phyloP scores from a whole-genome alignment of 192 early-diverging fungal species.

The Martensiomyces pterosporus region DNA sequence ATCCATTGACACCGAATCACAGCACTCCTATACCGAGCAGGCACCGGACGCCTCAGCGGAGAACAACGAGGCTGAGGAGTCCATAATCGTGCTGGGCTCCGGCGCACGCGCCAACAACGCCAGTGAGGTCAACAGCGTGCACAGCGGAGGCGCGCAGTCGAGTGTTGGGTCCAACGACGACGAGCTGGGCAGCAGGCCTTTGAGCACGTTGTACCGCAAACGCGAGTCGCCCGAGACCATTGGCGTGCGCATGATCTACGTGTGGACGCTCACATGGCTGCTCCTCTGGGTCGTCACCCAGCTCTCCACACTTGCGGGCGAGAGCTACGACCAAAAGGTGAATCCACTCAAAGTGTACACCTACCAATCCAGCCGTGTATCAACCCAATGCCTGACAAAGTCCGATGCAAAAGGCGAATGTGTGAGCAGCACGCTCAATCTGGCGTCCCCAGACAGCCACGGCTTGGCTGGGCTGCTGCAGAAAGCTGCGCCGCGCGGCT shows the following conservation, averaged over 20 bases:
- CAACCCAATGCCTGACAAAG: slow-evolving; percentile 11
- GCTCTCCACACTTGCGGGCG: slow-evolving; percentile 25
- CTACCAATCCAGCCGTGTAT: slow-evolving; percentile 28
- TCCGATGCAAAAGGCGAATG: background rate
- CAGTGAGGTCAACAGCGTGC: background rate
- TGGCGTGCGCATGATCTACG: slow-evolving; percentile 27
- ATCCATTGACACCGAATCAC: background rate
- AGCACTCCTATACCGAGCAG: no score
- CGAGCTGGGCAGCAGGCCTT: slow-evolving; percentile 16
- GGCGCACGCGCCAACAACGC: background rate
- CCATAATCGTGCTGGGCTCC: slow-evolving; percentile 17
- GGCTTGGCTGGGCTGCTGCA: slow-evolving; percentile 26
- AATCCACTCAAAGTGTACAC: slow-evolving; percentile 33
- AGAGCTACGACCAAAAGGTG: slow-evolving; percentile 11
- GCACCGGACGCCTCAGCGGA: no score
- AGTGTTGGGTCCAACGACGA: slow-evolving; percentile 13
- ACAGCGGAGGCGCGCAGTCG: background rate
- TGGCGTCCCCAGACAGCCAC: slow-evolving; percentile 41
- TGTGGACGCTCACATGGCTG: slow-evolving; percentile 29
- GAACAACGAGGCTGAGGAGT: slow-evolving; percentile 12
- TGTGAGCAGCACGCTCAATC: slow-evolving; percentile 13
- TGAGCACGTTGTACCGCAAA: background rate
- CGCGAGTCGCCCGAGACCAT: slow-evolving; percentile 36
- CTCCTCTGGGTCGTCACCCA: slow-evolving; percentile 24
- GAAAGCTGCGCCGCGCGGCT: slow-evolving; percentile 5